Evolutionary conservation across 2,329 filamentous ascomycete genomes (phyloP).

Genomic region (Aureobasidium leucospermi): DNA sequence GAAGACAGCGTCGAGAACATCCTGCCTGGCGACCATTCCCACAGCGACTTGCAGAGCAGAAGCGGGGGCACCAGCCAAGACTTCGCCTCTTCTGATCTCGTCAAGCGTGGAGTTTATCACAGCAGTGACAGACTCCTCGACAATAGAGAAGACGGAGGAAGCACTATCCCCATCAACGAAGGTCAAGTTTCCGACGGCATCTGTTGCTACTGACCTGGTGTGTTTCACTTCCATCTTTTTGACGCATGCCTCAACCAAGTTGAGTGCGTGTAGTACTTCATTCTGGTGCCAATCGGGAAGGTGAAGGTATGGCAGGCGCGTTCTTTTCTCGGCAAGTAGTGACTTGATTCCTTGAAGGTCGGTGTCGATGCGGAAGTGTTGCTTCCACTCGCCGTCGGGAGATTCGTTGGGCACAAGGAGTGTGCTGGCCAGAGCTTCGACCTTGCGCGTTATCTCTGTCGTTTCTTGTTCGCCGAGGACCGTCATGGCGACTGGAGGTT

Average conservation of each 20-base stretch:
- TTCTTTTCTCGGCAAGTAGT: not conserved
- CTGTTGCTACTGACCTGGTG: not conserved
- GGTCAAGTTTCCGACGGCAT: not conserved
- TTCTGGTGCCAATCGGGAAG: not conserved
- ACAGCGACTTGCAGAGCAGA: not conserved
- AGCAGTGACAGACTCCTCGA: not conserved
- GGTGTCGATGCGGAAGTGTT: slow-evolving; percentile 1
- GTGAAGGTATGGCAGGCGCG: not conserved
- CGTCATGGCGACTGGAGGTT: not conserved
- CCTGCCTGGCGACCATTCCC: not conserved
- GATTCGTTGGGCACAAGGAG: not conserved
- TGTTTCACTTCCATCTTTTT: not conserved
- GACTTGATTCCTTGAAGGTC: slow-evolving; percentile 1
- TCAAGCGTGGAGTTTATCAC: not conserved
- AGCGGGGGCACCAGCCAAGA: not conserved
- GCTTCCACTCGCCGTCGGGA: not conserved
- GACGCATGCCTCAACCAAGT: not conserved
- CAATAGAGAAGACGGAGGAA: not conserved
- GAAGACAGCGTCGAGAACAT: not conserved
- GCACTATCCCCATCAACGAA: not conserved
- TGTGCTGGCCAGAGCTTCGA: not conserved
- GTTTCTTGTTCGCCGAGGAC: not conserved
- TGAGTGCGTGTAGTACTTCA: not conserved
- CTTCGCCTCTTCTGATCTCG: not conserved
- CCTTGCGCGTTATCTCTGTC: not conserved